Base-by-base conservation (phyloP, 805 yeast genomes). In the Saccharomycopsis oosterbeekiorum region DNA sequence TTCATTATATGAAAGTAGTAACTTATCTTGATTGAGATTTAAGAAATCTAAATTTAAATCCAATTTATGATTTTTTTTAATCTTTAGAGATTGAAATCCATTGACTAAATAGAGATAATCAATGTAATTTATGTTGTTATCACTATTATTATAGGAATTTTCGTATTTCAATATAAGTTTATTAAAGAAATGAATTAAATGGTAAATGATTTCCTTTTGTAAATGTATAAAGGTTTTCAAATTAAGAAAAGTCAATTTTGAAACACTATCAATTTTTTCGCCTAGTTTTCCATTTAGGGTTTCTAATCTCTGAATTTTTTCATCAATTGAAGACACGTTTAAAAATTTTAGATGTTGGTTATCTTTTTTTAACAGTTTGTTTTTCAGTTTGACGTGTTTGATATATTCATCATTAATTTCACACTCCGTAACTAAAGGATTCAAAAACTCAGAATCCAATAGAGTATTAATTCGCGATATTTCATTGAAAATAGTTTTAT, bases 1-100 rank as follows among this genome's bases (percentile, higher is more conserved):
- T 58, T 63, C 65, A 29, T 51, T 34, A 21, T 59, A 63, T 6
- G 64, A 54, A 15, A 63, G 53, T 8, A 59, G n/a, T n/a, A 63
- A 26, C 2, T 54, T 39, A 9, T 40, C 14, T 55, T 63, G 65
- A 15, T 53, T 24, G 4, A 34, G 4, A 6, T 53, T n/a, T 2
- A 63, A 15, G 26, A 50, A 47, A 17, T 47, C 47, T 15, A 21
- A 24, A 29, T 29, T 14, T 11, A 57, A 26, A 57, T 12, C 29
- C 15, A 21, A 21, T 6, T 21, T 26, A 21, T 17, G 19, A 17
- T 34, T 17, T n/a, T 19, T 50, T 24, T 17, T 29, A 19, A 34
- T 55, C 14, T 26, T 56, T 12, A 60, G 34, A 19, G 43, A 17
- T 19, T 40, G 17, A 9, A 14, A 12, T 2, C 60, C 56, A 19